Evolutionary conservation across 805 yeast species (phyloP).

Genomic region (Sungouiella thailandica): DNA sequence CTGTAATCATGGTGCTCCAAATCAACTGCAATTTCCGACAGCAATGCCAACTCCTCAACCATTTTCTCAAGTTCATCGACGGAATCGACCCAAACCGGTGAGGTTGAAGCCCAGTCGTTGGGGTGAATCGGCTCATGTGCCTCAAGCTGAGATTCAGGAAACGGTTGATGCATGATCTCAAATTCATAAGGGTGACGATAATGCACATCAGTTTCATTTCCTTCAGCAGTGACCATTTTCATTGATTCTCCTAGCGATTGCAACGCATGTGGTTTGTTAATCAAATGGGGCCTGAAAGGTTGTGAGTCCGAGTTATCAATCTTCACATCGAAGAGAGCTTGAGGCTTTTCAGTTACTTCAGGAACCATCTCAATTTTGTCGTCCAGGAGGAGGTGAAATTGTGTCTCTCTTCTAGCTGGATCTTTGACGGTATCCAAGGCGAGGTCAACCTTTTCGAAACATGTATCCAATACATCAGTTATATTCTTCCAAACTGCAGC

Average conservation of each 20-base stretch:
- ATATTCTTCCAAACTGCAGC: slow-evolving; percentile 57
- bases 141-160: slow-evolving; percentile 52
- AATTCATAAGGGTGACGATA: slow-evolving; percentile 75
- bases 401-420: slow-evolving; percentile 18
- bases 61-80: slow-evolving; percentile 47
- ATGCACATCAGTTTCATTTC: slow-evolving; percentile 40
- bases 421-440: slow-evolving; percentile 46
- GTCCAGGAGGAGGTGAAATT: slow-evolving; percentile 1
- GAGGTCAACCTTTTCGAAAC: slow-evolving; percentile 74
- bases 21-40: slow-evolving; percentile 80
- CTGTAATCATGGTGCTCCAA: slow-evolving; percentile 94
- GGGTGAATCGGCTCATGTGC: slow-evolving; percentile 43
- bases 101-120: slow-evolving; percentile 59
- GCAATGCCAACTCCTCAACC: slow-evolving; percentile 46
- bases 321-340: slow-evolving; percentile 47
- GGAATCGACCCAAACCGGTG: slow-evolving; percentile 70
- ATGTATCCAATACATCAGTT: slow-evolving; percentile 56
- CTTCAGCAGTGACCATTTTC: slow-evolving; percentile 16
- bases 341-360: slow-evolving; percentile 59
- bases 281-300: slow-evolving; percentile 76
- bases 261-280: slow-evolving; percentile 67
- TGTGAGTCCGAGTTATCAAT: slow-evolving; percentile 63
- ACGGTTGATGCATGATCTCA: slow-evolving; percentile 68
- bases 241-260: slow-evolving; percentile 51
- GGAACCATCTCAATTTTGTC: slow-evolving; percentile 9